phyloP scores from a whole-genome alignment of 192 early-diverging fungal genomes.

The Gaertneriomyces semiglobifer region DNA sequence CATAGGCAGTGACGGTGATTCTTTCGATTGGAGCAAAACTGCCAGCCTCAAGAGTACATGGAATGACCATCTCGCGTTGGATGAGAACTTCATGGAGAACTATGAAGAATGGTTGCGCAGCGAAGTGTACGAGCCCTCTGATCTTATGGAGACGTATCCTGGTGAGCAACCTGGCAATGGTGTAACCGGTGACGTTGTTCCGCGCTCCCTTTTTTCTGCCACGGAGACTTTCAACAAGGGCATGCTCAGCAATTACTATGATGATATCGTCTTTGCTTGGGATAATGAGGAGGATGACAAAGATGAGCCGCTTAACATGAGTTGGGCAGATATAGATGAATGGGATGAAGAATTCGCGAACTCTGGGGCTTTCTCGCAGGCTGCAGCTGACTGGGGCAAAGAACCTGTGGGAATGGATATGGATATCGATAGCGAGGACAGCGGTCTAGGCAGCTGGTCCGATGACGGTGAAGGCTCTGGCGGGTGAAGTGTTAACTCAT shows the following conservation, averaged over 20 bases:
- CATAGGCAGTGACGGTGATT: background rate
- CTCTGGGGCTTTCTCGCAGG: background rate
- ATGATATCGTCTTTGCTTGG: slow-evolving; percentile 21
- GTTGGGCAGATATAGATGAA: background rate
- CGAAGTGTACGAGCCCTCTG: slow-evolving; percentile 28
- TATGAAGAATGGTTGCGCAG: slow-evolving; percentile 60
- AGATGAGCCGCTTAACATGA: background rate
- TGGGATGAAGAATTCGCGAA: background rate
- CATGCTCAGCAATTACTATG: slow-evolving; percentile 24
- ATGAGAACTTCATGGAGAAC: slow-evolving; percentile 57
- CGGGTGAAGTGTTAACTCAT: too few relatives aligned
- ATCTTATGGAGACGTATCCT: too few relatives aligned
- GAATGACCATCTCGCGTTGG: slow-evolving; percentile 41
- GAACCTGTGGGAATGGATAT: background rate
- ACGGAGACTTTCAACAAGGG: slow-evolving; percentile 30
- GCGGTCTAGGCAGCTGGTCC: slow-evolving; percentile 12
- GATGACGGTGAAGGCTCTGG: background rate
- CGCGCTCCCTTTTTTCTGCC: slow-evolving; percentile 26
- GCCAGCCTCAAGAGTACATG: slow-evolving; percentile 22
- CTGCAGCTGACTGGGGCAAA: background rate
- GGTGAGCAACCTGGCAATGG: background rate
- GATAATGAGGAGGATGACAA: slow-evolving; percentile 5
- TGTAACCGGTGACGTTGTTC: background rate
- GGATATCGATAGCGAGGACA: slow-evolving; percentile 3
- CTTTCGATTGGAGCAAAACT: background rate